Evolutionary conservation across 1,139 yeast genomes (phyloP).

Genomic region (Zhuliangozyma blackwelliae): DNA sequence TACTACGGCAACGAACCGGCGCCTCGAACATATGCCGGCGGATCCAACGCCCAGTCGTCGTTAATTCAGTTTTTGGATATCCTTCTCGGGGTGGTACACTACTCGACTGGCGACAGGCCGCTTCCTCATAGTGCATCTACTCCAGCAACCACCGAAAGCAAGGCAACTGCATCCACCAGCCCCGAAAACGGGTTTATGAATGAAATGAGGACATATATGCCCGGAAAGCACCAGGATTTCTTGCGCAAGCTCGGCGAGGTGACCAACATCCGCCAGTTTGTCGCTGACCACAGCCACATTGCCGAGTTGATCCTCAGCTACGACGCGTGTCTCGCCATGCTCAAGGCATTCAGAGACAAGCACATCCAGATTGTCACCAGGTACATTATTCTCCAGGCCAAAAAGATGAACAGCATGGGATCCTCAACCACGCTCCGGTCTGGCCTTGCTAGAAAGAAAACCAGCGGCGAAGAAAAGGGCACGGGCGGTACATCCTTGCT

Average conservation of each 20-base stretch:
- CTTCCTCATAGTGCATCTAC: conserved; percentile 20
- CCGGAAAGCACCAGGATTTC: conserved; percentile 75
- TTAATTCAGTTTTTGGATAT: conserved; percentile 83
- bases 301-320: conserved; percentile 67
- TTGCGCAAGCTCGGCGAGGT: conserved; percentile 53
- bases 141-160: background rate
- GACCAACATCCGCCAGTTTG: conserved; percentile 63
- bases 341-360: conserved; percentile 83
- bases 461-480: conserved; percentile 59
- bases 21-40: conserved; percentile 73
- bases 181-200: conserved; percentile 59
- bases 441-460: conserved; percentile 51
- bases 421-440: conserved; percentile 55
- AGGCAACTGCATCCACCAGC: conserved; percentile 4
- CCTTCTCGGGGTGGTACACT: conserved; percentile 69
- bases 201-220: conserved; percentile 90
- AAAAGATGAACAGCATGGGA: conserved; percentile 46
- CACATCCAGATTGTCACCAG: conserved; percentile 91
- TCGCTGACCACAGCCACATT: conserved; percentile 24
- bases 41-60: conserved; percentile 92
- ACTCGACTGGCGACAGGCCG: conserved; percentile 66
- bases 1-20: conserved; percentile 63
- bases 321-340: conserved; percentile 88
- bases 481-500: conserved; percentile 93
- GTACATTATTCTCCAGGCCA: conserved; percentile 77